Conservation (phyloP, 2,329 filamentous ascomycete species). For the Clarireedia homoeocarpa region DNA sequence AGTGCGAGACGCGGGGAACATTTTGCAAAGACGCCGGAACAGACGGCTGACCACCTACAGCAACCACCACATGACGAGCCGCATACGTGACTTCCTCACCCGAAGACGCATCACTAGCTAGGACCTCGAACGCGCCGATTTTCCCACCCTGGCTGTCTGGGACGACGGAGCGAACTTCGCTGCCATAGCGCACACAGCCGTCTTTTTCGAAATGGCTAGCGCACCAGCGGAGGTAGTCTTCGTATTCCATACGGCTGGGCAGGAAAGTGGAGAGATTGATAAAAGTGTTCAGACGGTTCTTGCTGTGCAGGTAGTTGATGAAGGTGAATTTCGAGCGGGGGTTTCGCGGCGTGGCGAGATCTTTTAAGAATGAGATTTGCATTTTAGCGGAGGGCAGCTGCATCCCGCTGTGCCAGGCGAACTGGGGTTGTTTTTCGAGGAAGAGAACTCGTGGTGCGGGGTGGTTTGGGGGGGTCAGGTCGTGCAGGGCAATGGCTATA, state of each 20-base stretch:
- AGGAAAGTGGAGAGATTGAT: slow-evolving; percentile 86
- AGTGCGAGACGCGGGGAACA: slow-evolving; percentile 74
- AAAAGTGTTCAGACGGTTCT: slow-evolving; percentile 78
- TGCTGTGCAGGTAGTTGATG: slow-evolving; percentile 82
- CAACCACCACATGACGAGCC: slow-evolving; percentile 50
- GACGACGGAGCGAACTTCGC: slow-evolving; percentile 61
- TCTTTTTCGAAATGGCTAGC: slow-evolving; percentile 60
- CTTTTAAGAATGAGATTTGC: slow-evolving; percentile 98
- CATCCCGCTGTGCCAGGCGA: slow-evolving; percentile 95
- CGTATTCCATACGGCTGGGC: slow-evolving; percentile 79
- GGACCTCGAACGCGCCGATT: slow-evolving; percentile 27
- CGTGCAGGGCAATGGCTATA: slow-evolving; percentile 82
- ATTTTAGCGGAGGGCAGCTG: slow-evolving; percentile 86
- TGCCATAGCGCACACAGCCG: slow-evolving; percentile 59
- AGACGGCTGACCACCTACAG: slow-evolving; percentile 60
- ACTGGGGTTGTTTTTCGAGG: slow-evolving; percentile 74
- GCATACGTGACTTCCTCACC: slow-evolving; percentile 33
- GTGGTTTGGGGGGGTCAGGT: slow-evolving; percentile 47
- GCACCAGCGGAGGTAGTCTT: slow-evolving; percentile 94
- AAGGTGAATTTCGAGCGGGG: slow-evolving; percentile 91
- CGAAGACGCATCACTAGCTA: slow-evolving; percentile 24
- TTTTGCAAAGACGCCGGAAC: slow-evolving; percentile 62
- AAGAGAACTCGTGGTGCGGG: slow-evolving; percentile 66
- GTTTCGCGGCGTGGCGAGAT: slow-evolving; percentile 82
- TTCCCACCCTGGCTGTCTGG: slow-evolving; percentile 17